Base-by-base conservation (phyloP, 805 yeast genomes). In the Tetrapisispora iriomotensis region DNA sequence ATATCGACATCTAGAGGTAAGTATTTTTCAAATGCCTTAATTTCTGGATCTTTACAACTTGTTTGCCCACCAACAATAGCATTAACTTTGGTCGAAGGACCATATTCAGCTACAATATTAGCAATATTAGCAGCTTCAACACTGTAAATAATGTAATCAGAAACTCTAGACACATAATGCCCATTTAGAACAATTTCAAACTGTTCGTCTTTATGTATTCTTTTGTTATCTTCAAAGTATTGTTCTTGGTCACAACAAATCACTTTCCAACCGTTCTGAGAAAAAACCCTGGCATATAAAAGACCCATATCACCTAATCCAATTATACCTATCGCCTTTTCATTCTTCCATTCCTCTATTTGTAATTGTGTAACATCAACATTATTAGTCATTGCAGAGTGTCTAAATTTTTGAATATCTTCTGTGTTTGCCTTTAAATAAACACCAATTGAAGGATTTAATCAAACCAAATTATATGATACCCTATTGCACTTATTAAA, bases 41-140 rank as follows among this genome's bases (percentile, higher is more conserved):
- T 81, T 56, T 92, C 98, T 0, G 94, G 94, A 20, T 75, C 79
- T 54, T 92, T 92, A 62, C 97, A 90, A 8, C 95, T 83, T 0
- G 98, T 88, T 61, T 92, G 98, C 7, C 98, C 98, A n/a, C 97
- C 98, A 5, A 92, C 95, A 30, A 88, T 75, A 3, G 94, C 82
- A 2, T 94, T 94, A 3, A 78, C 62, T 56, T 90, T 90, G 4
- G 95, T 78, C 0, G 90, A 81, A 0, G 95, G 90, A 0, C 95
- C 96, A 60, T 90, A 90, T 28, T 64, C 32, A 4, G 73, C 54
- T 5, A 87, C 94, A 28, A 92, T 84, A 41, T 70, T 70, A 34
- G 68, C 76, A 36, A 92, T 80, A 53, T 77, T 76, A 45, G 82
- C 94, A 2, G 97, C 96, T 60, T 92, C 98, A 3, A 92, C 97